These are phyloP conservation scores for Alternaria longipes DNA, from an alignment of 2,329 filamentous ascomycete species.

Conservation along the genomic window DNA sequence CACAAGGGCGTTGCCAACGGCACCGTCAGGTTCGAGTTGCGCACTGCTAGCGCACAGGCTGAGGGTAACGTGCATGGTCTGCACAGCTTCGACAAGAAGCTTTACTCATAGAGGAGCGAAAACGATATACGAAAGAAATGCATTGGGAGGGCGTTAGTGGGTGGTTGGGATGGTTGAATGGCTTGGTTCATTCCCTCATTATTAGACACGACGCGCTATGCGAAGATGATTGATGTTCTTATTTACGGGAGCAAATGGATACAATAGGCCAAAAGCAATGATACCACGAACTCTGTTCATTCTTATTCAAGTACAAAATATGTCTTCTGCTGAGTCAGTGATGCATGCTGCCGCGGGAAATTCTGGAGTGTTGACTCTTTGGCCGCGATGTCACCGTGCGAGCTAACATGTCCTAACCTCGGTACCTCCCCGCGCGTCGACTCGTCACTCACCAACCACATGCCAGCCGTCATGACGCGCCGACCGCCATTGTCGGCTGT, in stretches of 20 bases:
- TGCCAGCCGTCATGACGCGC: conserved; percentile 32
- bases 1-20: conserved; percentile 78
- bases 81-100: conserved; percentile 99
- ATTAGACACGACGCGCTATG: conserved; percentile 23
- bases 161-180: conserved; percentile 7
- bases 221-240: conserved; percentile 39
- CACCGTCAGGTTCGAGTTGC: conserved; percentile 87
- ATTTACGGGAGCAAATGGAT: conserved; percentile 22
- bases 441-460: conserved; percentile 26
- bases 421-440: conserved; percentile 43
- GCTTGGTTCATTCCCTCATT: conserved; percentile 17
- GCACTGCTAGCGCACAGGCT: conserved; percentile 91
- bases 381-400: conserved; percentile 1
- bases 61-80: conserved; percentile 97
- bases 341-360: conserved; percentile 12
- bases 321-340: background rate
- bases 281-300: conserved; percentile 42
- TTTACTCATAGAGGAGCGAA: conserved; percentile 75
- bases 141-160: conserved; percentile 45
- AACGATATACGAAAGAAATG: conserved; percentile 23
- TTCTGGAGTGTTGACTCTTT: conserved; percentile 1
- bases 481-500: conserved; percentile 17
- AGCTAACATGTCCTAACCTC: conserved; percentile 35
- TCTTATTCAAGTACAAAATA: background rate
- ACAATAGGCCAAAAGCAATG: conserved; percentile 48